Conservation (phyloP, 1,284 basidiomycete genomes). For the Papiliotrema terrestris region DNA sequence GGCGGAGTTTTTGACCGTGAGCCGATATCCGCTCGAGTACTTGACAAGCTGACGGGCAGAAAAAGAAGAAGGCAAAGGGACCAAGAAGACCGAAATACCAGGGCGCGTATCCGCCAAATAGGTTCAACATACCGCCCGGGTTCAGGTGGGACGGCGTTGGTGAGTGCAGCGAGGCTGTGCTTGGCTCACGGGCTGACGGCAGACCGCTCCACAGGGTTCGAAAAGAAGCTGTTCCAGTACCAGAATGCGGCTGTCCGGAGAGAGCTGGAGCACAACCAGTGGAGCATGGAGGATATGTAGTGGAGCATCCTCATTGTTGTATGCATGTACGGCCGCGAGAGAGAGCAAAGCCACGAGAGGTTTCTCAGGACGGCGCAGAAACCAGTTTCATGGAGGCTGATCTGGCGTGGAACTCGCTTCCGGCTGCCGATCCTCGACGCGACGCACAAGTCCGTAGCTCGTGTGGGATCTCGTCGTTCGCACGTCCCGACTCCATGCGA, state of each 20-base stretch:
- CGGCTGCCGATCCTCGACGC: no score
- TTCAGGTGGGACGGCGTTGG: conserved; percentile 97
- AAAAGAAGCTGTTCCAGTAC: conserved; percentile 83
- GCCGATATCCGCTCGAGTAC: conserved; percentile 23
- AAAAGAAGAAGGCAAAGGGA: conserved; percentile 65
- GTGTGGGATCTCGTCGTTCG: no score
- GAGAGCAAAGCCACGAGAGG: neutral
- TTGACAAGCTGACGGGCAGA: conserved; percentile 31
- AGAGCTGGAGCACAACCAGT: conserved; percentile 69
- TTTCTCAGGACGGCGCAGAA: no score
- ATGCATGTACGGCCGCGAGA: neutral
- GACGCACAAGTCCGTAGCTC: no score
- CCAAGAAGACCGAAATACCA: conserved; percentile 77
- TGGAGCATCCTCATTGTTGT: neutral
- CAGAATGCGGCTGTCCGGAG: conserved; percentile 68
- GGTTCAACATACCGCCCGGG: conserved; percentile 90
- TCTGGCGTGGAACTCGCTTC: no score
- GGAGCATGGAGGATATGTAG: conserved; percentile 88
- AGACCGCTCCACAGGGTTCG: conserved; percentile 93
- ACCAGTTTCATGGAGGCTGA: no score
- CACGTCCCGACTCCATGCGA: no score
- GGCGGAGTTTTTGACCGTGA: conserved; percentile 81
- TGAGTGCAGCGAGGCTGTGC: conserved; percentile 51
- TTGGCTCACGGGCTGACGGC: conserved; percentile 8
- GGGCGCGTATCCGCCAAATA: conserved; percentile 88